These are phyloP conservation scores for Thinopyrum elongatum DNA, from an alignment of 176 grass and related monocot genomes.

Conservation along the genomic window DNA sequence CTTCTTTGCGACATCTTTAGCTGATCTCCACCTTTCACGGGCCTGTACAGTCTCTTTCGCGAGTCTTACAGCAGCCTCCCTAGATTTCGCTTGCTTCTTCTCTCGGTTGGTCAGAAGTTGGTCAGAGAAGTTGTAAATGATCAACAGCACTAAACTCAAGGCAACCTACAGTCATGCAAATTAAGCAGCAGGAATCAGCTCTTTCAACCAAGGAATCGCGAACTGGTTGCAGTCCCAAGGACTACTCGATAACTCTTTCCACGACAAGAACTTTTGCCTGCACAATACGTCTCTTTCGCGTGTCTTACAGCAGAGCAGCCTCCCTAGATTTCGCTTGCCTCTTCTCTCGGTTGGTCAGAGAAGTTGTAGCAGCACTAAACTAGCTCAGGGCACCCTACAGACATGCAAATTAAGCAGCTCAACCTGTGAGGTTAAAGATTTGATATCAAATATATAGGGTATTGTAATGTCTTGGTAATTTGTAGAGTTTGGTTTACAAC, in stretches of 20 bases:
- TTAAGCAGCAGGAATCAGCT: not conserved
- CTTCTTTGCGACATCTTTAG: conserved; percentile 88
- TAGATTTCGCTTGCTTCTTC: conserved; percentile 87
- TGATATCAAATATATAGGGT: conserved; percentile 43
- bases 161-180: conserved; percentile 48
- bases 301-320: no score
- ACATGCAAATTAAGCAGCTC: no score
- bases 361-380: no score
- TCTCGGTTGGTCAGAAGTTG: conserved; percentile 82
- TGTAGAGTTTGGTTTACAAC: conserved; percentile 68
- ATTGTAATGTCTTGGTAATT: conserved; percentile 97
- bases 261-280: no score
- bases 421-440: conserved; percentile 21
- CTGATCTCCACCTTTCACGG: conserved; percentile 78
- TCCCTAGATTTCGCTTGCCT: no score
- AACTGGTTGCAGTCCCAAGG: no score
- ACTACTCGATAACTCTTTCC: no score
- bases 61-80: conserved; percentile 75
- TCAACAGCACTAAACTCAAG: conserved; percentile 61
- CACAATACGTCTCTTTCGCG: no score
- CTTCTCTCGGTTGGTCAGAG: no score
- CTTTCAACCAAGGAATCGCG: no score
- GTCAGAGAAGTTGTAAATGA: conserved; percentile 93
- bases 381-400: no score
- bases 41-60: conserved; percentile 66